Conservation (phyloP, 495 filamentous ascomycete species). For the Tuber indicum region DNA sequence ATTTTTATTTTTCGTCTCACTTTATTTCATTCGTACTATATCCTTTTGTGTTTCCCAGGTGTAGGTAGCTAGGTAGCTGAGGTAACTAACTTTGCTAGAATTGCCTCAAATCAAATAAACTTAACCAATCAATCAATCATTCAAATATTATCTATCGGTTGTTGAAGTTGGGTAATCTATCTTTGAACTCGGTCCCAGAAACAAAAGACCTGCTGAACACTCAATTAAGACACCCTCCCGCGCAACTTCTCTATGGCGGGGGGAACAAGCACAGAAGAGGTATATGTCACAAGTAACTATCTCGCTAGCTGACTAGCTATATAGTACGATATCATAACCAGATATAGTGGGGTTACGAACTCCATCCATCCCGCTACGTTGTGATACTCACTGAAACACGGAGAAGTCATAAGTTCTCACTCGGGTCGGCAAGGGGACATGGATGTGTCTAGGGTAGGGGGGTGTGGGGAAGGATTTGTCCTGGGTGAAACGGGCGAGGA, state of each 20-base stretch:
- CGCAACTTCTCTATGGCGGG: not conserved
- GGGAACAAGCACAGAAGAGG: not conserved
- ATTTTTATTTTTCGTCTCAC: not conserved
- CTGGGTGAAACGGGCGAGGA: not conserved
- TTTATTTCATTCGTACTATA: constrained; percentile 4
- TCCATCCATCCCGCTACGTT: not conserved
- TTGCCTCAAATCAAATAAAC: constrained; percentile 3
- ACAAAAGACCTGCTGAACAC: not conserved
- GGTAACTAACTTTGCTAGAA: constrained; percentile 5
- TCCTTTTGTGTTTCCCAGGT: not conserved
- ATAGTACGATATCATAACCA: not conserved
- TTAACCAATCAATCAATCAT: not conserved
- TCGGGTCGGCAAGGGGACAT: not conserved
- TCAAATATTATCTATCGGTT: not conserved
- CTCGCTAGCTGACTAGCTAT: not conserved
- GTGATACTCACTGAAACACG: constrained; percentile 6
- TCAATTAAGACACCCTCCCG: not conserved
- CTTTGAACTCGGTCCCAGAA: not conserved
- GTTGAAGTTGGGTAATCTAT: not conserved
- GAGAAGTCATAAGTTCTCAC: constrained; percentile 2
- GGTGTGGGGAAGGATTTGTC: not conserved
- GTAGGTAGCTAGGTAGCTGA: constrained; percentile 4
- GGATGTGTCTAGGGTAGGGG: not conserved
- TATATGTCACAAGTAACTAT: not conserved
- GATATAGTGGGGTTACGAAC: not conserved